These are phyloP conservation scores for Crataegus laevigata DNA, from an alignment of 306 rosid genomes.

Conservation along the genomic window DNA sequence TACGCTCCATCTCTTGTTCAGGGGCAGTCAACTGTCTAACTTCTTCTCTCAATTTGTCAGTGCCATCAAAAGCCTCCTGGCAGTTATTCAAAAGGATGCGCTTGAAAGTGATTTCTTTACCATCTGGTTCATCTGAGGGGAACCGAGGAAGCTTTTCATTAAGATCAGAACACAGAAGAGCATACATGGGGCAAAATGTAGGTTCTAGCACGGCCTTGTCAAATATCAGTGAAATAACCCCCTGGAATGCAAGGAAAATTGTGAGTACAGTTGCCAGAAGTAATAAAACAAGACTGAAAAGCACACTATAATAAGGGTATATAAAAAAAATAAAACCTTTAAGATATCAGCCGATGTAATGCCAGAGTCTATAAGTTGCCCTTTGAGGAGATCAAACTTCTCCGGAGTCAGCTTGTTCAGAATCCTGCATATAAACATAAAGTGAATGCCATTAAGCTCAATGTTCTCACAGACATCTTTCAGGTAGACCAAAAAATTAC, in stretches of 20 bases:
- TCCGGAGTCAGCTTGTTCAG: slow-evolving; percentile 96
- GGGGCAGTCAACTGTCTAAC: slow-evolving; percentile 74
- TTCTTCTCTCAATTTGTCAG: slow-evolving; percentile 76
- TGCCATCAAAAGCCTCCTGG: slow-evolving; percentile 98
- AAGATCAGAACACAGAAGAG: slow-evolving; percentile 78
- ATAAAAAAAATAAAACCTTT: slow-evolving; percentile 33
- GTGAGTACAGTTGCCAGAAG: slow-evolving; percentile 13
- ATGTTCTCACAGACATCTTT: neutral
- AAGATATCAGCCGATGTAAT: slow-evolving; percentile 94
- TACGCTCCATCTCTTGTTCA: slow-evolving; percentile 77
- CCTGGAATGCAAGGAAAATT: slow-evolving; percentile 53
- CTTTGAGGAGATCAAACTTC: slow-evolving; percentile 95
- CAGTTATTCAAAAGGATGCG: slow-evolving; percentile 79
- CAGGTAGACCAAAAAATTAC: neutral
- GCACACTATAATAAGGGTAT: neutral
- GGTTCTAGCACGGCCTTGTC: slow-evolving; percentile 99
- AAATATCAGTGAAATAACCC: slow-evolving; percentile 72
- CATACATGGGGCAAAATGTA: slow-evolving; percentile 98
- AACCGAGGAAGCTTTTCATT: slow-evolving; percentile 76
- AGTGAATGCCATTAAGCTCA: neutral
- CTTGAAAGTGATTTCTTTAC: slow-evolving; percentile 80
- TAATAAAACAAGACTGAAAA: neutral
- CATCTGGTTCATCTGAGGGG: slow-evolving; percentile 89
- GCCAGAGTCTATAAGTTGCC: slow-evolving; percentile 86
- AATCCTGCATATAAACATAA: slow-evolving; percentile 48